A percentile compares a stretch with the other conserved stretches of the same genome.
These are phyloP conservation scores for Protomyces gravidus DNA, from an alignment of 1,139 yeast genomes.

Conservation along the genomic window DNA sequence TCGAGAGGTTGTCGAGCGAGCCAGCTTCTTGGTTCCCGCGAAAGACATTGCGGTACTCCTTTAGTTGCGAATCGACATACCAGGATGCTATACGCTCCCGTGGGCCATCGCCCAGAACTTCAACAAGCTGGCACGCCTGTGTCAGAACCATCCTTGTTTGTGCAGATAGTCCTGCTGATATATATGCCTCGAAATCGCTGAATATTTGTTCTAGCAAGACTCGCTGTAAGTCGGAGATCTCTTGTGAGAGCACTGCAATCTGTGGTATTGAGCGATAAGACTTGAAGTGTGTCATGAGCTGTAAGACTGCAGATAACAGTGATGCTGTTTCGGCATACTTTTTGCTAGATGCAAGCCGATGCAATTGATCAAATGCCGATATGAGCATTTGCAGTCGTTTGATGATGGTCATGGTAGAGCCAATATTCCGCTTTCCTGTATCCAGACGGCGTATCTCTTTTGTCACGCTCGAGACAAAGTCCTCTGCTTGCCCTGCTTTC, in stretches of 20 bases:
- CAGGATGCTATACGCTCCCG: constrained; percentile 63
- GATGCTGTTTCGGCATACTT: constrained; percentile 62
- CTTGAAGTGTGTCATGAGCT: constrained; percentile 69
- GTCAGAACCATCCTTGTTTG: constrained; percentile 41
- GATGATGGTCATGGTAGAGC: constrained; percentile 75
- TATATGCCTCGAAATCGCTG: constrained; percentile 59
- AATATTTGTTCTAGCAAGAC: constrained; percentile 68
- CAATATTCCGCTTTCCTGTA: constrained; percentile 74
- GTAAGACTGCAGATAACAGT: constrained; percentile 71
- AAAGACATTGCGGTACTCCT: constrained; percentile 72
- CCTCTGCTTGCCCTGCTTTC: constrained; percentile 44
- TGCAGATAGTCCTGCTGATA: constrained; percentile 38
- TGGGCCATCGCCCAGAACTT: constrained; percentile 58
- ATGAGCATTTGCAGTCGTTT: constrained; percentile 83
- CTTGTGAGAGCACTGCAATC: constrained; percentile 63
- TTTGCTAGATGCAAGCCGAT: constrained; percentile 46
- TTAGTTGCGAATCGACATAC: constrained; percentile 67
- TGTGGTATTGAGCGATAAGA: constrained; percentile 81
- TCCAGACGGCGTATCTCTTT: constrained; percentile 73
- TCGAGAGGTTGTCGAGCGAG: constrained; percentile 72
- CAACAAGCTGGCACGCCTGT: constrained; percentile 69
- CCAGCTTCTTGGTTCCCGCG: constrained; percentile 81
- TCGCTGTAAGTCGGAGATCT: constrained; percentile 60
- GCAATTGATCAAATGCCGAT: constrained; percentile 67
- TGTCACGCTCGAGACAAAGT: constrained; percentile 49